Percentiles rank a stretch among this genome's conserved stretches.
Conservation (phyloP, 352 stramenopile species). For the Aphanomyces invadans region DNA sequence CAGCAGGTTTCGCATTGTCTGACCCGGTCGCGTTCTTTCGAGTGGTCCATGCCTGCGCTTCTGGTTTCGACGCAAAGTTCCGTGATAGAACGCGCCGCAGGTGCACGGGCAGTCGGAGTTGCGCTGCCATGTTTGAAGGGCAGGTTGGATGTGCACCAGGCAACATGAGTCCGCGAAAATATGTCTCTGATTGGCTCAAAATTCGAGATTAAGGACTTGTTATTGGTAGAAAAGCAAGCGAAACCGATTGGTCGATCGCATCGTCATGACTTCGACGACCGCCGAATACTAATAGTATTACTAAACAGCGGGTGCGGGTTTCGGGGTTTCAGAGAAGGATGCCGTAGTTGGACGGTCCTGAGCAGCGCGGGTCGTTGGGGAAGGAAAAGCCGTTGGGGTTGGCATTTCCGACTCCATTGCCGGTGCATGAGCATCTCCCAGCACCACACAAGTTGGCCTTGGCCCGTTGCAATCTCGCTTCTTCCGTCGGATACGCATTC, state of each 20-base stretch:
- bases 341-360: slow-evolving; percentile 49
- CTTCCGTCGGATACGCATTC: slow-evolving; percentile 50
- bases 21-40: background rate
- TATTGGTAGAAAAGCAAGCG: background rate
- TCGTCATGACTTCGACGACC: no score
- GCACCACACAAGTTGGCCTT: slow-evolving; percentile 70
- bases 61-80: background rate
- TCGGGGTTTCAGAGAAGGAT: slow-evolving; percentile 28
- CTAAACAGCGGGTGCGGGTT: background rate
- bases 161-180: background rate
- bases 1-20: background rate
- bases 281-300: no score
- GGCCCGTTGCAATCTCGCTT: slow-evolving; percentile 46
- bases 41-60: background rate
- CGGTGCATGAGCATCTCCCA: slow-evolving; percentile 58
- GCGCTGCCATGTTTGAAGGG: slow-evolving; percentile 15
- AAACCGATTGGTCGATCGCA: slow-evolving; percentile 1
- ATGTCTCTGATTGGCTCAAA: slow-evolving; percentile 2
- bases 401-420: slow-evolving; percentile 56
- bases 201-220: no score
- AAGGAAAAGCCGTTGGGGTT: slow-evolving; percentile 69
- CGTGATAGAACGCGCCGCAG: background rate
- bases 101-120: slow-evolving; percentile 9
- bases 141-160: background rate
- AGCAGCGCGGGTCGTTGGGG: slow-evolving; percentile 55